Evolutionary conservation across 2,329 filamentous ascomycete species (phyloP).

Genomic region (Sporothrix euskadiensis): DNA sequence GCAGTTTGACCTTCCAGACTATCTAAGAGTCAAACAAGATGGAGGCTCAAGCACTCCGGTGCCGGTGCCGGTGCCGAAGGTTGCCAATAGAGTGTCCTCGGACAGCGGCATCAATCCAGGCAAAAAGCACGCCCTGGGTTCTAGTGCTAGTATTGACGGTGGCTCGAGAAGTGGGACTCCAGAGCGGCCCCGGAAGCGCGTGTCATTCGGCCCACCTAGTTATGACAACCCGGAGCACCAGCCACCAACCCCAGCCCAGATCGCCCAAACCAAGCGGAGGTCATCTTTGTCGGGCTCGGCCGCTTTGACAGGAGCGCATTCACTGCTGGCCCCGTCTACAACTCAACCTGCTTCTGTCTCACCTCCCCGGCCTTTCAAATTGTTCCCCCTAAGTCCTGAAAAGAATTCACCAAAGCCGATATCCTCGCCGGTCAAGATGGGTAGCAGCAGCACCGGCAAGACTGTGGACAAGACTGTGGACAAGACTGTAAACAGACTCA

Average conservation of each 20-base stretch:
- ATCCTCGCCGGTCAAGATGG: neutral
- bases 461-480: neutral
- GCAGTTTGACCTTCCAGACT: neutral
- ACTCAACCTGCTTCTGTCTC: no score
- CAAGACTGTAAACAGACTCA: neutral
- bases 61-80: neutral
- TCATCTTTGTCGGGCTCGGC: neutral
- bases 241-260: neutral
- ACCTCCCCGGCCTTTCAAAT: neutral
- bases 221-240: neutral
- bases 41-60: neutral
- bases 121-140: neutral
- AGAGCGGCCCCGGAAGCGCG: conserved; percentile 11
- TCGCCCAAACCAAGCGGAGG: neutral
- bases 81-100: neutral
- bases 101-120: neutral
- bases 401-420: neutral
- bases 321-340: neutral
- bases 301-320: neutral
- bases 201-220: neutral
- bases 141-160: neutral
- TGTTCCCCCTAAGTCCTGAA: neutral
- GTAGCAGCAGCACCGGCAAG: neutral
- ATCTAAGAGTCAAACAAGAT: neutral
- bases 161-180: neutral